Conservation (phyloP, 2,329 filamentous ascomycete genomes). For the Fusarium napiforme region DNA sequence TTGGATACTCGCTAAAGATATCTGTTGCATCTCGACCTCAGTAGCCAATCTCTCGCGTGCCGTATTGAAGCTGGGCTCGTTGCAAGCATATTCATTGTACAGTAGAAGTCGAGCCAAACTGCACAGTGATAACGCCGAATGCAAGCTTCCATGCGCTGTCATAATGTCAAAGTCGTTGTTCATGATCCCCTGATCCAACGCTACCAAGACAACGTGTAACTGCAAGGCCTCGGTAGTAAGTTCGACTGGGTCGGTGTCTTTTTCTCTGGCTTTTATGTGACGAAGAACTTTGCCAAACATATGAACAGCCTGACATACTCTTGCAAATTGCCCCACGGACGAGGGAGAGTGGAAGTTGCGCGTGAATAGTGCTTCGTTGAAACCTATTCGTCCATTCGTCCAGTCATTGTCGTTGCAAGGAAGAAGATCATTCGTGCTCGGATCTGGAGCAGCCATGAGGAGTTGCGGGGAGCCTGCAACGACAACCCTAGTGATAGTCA, state of each 20-base stretch:
- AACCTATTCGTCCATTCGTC: neutral
- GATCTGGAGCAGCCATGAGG: neutral
- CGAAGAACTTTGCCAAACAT: neutral
- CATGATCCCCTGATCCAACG: neutral
- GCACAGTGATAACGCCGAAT: neutral
- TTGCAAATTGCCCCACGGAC: neutral
- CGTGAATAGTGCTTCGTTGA: neutral
- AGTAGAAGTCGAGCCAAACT: neutral
- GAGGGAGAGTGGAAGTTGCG: neutral
- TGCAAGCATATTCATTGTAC: neutral
- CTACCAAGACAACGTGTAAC: neutral
- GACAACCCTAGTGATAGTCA: neutral
- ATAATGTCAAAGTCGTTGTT: neutral
- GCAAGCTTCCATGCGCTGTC: neutral
- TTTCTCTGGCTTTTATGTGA: neutral
- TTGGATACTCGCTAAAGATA: neutral
- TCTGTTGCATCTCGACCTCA: neutral
- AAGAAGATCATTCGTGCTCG: neutral
- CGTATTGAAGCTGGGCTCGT: neutral
- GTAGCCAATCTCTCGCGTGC: neutral
- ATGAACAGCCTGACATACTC: neutral
- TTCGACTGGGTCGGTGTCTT: neutral
- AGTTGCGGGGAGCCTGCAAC: neutral
- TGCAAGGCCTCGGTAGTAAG: neutral
- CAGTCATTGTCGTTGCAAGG: neutral